These are phyloP conservation scores for Prunus kanzakura DNA, from an alignment of 306 rosid genomes.

Conservation along the genomic window DNA sequence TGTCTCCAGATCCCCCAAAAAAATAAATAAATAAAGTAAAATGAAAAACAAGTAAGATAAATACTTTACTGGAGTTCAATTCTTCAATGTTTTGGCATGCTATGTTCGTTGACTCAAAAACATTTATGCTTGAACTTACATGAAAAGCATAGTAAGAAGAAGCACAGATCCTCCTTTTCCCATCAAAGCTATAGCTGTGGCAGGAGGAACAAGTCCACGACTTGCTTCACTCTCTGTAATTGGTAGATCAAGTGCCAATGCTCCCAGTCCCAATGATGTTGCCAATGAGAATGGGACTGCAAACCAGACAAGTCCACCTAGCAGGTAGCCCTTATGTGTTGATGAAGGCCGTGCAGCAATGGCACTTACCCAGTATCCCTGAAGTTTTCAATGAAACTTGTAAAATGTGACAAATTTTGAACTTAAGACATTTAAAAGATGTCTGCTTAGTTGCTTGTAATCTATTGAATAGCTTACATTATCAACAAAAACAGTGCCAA, in stretches of 20 bases:
- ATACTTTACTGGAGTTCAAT: too few relatives aligned
- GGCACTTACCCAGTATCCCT: slow-evolving; percentile 99
- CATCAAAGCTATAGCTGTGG: slow-evolving; percentile 92
- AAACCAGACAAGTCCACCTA: slow-evolving; percentile 98
- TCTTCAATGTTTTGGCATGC: neutral
- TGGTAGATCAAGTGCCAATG: slow-evolving; percentile 91
- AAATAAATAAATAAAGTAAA: too few relatives aligned
- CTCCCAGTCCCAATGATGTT: slow-evolving; percentile 86
- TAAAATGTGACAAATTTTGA: neutral
- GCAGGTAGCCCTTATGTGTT: slow-evolving; percentile 89
- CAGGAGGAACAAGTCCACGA: slow-evolving; percentile 91
- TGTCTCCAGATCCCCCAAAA: too few relatives aligned
- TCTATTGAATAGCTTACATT: slow-evolving; percentile 51
- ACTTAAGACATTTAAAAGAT: slow-evolving; percentile 4
- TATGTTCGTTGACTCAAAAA: neutral
- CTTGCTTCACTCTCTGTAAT: slow-evolving; percentile 70
- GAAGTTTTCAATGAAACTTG: slow-evolving; percentile 19
- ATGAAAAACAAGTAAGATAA: too few relatives aligned
- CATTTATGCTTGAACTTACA: slow-evolving; percentile 43
- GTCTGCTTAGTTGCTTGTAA: slow-evolving; percentile 6
- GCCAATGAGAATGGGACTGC: slow-evolving; percentile 97
- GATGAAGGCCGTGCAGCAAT: slow-evolving; percentile 96
- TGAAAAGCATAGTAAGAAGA: slow-evolving; percentile 92
- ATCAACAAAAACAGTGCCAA: slow-evolving; percentile 93
- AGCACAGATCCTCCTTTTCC: slow-evolving; percentile 91